Percentiles rank a stretch among this genome's conserved stretches.
Conservation (phyloP, 1,139 yeast genomes). For the Geotrichum bryndzae region DNA sequence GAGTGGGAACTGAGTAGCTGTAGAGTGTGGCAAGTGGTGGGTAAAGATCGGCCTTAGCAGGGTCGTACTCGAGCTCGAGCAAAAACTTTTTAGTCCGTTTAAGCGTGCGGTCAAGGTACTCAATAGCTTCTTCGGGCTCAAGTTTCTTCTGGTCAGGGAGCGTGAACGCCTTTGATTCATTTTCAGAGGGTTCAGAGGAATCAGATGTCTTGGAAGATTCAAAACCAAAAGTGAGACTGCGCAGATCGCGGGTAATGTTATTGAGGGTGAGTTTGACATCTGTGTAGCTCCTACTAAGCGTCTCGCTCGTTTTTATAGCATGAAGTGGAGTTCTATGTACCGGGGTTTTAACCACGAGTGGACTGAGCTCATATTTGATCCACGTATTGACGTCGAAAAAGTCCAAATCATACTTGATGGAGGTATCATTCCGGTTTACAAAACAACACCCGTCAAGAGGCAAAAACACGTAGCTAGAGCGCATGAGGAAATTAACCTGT, state of each 20-base stretch:
- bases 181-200: neutral
- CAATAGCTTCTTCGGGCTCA: slow-evolving; percentile 58
- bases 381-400: slow-evolving; percentile 75
- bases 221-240: neutral
- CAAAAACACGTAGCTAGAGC: slow-evolving; percentile 71
- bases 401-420: slow-evolving; percentile 59
- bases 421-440: slow-evolving; percentile 49
- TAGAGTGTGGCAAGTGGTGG: slow-evolving; percentile 83
- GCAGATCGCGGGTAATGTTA: slow-evolving; percentile 5
- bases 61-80: slow-evolving; percentile 50
- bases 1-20: slow-evolving; percentile 78
- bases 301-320: slow-evolving; percentile 14
- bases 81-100: slow-evolving; percentile 54
- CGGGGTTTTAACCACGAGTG: slow-evolving; percentile 51
- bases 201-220: neutral
- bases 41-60: slow-evolving; percentile 44
- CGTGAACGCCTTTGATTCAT: slow-evolving; percentile 3
- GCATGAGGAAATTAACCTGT: slow-evolving; percentile 82
- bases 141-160: slow-evolving; percentile 21
- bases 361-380: slow-evolving; percentile 70
- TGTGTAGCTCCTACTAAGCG: slow-evolving; percentile 10
- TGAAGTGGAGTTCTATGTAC: neutral
- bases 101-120: slow-evolving; percentile 58
- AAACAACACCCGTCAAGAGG: slow-evolving; percentile 74
- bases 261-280: slow-evolving; percentile 1